Evolutionary conservation across 495 filamentous ascomycete genomes (phyloP).

Genomic region (Penicillium simplicissimum): DNA sequence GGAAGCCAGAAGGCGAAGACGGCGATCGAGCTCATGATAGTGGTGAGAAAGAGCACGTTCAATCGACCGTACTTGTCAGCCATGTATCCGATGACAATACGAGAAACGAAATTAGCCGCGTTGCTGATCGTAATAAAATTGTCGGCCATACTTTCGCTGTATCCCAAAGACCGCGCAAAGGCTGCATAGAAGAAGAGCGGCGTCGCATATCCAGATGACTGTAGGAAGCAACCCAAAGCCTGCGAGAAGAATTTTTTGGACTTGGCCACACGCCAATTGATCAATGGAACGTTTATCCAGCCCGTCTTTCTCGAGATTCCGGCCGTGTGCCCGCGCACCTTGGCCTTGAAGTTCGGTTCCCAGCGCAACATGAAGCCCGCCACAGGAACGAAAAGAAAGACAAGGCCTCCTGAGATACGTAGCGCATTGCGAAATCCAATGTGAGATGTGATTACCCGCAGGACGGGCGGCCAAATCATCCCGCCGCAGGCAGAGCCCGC

Average conservation of each 20-base stretch:
- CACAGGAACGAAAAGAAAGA: conserved; percentile 45
- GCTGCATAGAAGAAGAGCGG: conserved; percentile 47
- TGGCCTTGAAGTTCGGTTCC: conserved; percentile 45
- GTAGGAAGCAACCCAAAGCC: conserved; percentile 42
- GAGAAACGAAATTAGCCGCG: conserved; percentile 54
- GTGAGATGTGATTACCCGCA: conserved; percentile 48
- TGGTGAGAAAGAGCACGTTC: conserved; percentile 54
- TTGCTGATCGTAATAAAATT: conserved; percentile 57
- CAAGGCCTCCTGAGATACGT: conserved; percentile 48
- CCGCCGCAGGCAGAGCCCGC: conserved; percentile 59
- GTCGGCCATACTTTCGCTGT: conserved; percentile 35
- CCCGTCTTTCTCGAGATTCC: conserved; percentile 21
- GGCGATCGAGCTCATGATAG: conserved; percentile 42
- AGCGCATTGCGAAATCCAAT: conserved; percentile 58
- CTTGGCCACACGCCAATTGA: conserved; percentile 40
- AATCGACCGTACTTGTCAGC: conserved; percentile 52
- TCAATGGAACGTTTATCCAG: conserved; percentile 33
- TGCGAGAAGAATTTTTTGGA: conserved; percentile 43
- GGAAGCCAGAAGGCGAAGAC: conserved; percentile 56
- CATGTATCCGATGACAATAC: conserved; percentile 51
- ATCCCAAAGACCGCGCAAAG: conserved; percentile 44
- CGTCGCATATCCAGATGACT: conserved; percentile 45
- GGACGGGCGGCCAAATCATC: conserved; percentile 47
- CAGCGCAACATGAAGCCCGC: conserved; percentile 45
- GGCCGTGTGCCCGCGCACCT: conserved; percentile 29